Percentiles rank a stretch among this genome's conserved stretches.
Evolutionary conservation across 352 stramenopile species (phyloP).

Genomic region (Thalassiosira hispida): DNA sequence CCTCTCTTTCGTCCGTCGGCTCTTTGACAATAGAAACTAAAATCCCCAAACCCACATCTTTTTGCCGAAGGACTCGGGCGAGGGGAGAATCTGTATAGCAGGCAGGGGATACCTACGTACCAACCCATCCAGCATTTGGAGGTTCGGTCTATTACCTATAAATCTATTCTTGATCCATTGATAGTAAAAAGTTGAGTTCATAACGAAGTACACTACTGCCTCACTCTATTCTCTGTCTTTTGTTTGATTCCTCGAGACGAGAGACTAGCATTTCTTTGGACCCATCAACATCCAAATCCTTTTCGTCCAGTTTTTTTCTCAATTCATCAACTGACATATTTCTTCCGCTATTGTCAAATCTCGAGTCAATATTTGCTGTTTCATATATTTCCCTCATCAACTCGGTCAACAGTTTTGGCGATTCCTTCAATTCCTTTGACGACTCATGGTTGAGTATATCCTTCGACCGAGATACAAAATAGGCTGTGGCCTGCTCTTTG

Average conservation of each 20-base stretch:
- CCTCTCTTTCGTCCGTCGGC: too few species aligned
- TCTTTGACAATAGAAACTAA: too few species aligned
- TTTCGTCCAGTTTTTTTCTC: slow-evolving; percentile 12
- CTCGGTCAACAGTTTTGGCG: slow-evolving; percentile 11
- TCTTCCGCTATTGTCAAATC: background rate
- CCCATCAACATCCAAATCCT: slow-evolving; percentile 30
- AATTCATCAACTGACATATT: slow-evolving; percentile 20
- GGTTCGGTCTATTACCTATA: too few species aligned
- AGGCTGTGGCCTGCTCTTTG: slow-evolving; percentile 15
- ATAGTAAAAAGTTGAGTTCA: too few species aligned
- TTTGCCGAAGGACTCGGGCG: too few species aligned
- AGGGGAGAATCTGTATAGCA: too few species aligned
- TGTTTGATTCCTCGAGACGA: background rate
- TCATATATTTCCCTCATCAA: background rate
- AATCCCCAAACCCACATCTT: too few species aligned
- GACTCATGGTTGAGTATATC: slow-evolving; percentile 24
- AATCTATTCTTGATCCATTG: too few species aligned
- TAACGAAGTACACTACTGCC: too few species aligned
- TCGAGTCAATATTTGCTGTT: background rate
- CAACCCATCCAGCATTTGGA: too few species aligned
- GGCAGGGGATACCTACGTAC: too few species aligned
- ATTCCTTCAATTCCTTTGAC: slow-evolving; percentile 17
- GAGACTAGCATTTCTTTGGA: slow-evolving; percentile 31
- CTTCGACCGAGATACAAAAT: slow-evolving; percentile 11
- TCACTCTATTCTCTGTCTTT: background rate